phyloP scores from a whole-genome alignment of 2,329 filamentous ascomycete genomes.

The Sporothrix phasma region DNA sequence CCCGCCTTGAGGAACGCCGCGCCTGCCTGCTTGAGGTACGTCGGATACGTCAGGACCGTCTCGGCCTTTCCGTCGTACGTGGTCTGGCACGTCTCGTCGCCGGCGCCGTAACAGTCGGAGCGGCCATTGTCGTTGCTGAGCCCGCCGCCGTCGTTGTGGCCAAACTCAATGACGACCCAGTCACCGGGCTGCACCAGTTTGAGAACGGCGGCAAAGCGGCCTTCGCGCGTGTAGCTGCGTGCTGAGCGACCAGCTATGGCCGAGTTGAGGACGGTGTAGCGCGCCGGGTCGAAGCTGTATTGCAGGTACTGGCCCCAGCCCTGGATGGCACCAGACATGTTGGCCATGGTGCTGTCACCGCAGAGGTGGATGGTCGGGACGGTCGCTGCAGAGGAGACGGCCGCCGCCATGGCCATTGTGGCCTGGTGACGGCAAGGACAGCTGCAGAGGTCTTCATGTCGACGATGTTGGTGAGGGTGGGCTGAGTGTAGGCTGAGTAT shows the following conservation, averaged over 20 bases:
- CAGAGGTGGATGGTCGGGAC: slow-evolving; percentile 37
- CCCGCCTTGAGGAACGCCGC: slow-evolving; percentile 45
- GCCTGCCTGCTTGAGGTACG: slow-evolving; percentile 49
- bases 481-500: too few relatives aligned
- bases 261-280: slow-evolving; percentile 52
- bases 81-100: slow-evolving; percentile 40
- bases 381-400: neutral
- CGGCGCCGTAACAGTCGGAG: slow-evolving; percentile 44
- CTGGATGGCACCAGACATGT: slow-evolving; percentile 25
- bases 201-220: slow-evolving; percentile 49
- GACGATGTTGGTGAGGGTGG: neutral
- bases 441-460: neutral
- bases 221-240: slow-evolving; percentile 56
- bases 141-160: slow-evolving; percentile 59
- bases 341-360: slow-evolving; percentile 48
- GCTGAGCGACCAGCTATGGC: slow-evolving; percentile 58
- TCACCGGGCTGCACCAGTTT: slow-evolving; percentile 42
- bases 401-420: neutral
- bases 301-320: slow-evolving; percentile 50
- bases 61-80: slow-evolving; percentile 34
- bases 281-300: slow-evolving; percentile 31
- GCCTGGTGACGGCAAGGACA: neutral
- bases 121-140: slow-evolving; percentile 49
- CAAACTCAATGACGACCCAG: slow-evolving; percentile 59
- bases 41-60: slow-evolving; percentile 50